Conservation (phyloP, 139 green algal species). For the Coccomyxa sp. region DNA sequence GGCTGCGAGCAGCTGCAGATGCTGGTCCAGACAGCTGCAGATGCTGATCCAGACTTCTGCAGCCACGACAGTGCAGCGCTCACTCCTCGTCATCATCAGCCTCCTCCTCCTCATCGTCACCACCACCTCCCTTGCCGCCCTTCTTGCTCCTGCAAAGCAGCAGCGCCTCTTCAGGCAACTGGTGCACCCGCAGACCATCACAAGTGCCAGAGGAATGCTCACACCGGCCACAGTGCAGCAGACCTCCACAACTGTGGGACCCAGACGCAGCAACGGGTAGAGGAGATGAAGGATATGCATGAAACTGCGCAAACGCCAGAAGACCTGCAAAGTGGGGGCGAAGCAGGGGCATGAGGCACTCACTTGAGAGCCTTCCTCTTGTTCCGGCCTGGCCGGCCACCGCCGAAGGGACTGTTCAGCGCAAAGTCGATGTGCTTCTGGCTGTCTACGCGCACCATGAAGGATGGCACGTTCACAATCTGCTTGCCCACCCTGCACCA, state of each 20-base stretch:
- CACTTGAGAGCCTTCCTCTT: conserved; percentile 70
- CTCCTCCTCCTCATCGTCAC: conserved; percentile 19
- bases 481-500: conserved; percentile 99
- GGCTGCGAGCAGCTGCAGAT: too few species aligned
- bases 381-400: conserved; percentile 91
- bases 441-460: conserved; percentile 96
- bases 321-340: background rate
- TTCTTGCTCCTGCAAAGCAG: conserved; percentile 4
- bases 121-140: conserved; percentile 9
- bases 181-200: too few species aligned
- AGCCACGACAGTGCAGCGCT: background rate
- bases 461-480: conserved; percentile 98
- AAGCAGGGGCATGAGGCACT: background rate
- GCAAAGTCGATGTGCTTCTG: conserved; percentile 99
- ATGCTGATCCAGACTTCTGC: too few species aligned
- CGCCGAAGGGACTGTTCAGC: conserved; percentile 94
- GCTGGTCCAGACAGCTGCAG: too few species aligned
- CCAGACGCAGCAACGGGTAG: background rate
- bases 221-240: too few species aligned
- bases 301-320: background rate
- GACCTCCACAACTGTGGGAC: background rate
- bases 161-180: too few species aligned
- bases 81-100: background rate
- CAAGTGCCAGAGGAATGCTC: too few species aligned
- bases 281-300: background rate